Evolutionary conservation across 768 basidiomycete species (phyloP), one percentile per base, ranked within the genome.

Genomic region (Boletus patriciae): DNA sequence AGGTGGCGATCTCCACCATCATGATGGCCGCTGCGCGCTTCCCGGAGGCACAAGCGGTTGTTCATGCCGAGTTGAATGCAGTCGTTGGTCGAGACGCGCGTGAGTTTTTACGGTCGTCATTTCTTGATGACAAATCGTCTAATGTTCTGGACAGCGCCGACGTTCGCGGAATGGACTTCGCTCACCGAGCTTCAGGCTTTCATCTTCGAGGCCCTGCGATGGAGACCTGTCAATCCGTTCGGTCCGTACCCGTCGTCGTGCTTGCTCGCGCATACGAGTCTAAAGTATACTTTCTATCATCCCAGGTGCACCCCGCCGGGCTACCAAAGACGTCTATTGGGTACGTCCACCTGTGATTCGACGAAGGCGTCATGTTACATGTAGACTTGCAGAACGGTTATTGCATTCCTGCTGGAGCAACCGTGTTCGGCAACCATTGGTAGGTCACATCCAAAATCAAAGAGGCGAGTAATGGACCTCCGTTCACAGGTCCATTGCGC

Each of bases 121-220:
- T 38, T 33, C 51, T 4, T 23, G 11, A 16, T 25, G 36, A 42
- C 34, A 15, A 19, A n/a, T 43, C 12, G 21, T 13, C 11, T n/a
- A n/a, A 27, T 13, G 15, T 13, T 15, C 3, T 38, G n/a, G 36
- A 38, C 19, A 78, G 77, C 71, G 6, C 78, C 78, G 0, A 70
- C 70, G 1, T 77, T 77, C 19, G 70, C 63, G 2, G 77, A 78
- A 38, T 60, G 62, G 59, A 37, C 66, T 0, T 47, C 57, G 4
- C 69, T 79, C 11, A 64, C 72, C 1, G 72, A 76, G 31, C 62
- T 77, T 1, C 67, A 68, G 8, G 77, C 78, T 0, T 78, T 76
- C 54, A 63, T 75, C 13, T 60, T 72, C 13, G 78, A 80, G 57
- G 58, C 66, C 0, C 64, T 72, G 60, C 62, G 78, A 16, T 78